These are phyloP conservation scores for Syncephalastrum monosporum DNA, from an alignment of 371 early-diverging fungal genomes.

Conservation along the genomic window DNA sequence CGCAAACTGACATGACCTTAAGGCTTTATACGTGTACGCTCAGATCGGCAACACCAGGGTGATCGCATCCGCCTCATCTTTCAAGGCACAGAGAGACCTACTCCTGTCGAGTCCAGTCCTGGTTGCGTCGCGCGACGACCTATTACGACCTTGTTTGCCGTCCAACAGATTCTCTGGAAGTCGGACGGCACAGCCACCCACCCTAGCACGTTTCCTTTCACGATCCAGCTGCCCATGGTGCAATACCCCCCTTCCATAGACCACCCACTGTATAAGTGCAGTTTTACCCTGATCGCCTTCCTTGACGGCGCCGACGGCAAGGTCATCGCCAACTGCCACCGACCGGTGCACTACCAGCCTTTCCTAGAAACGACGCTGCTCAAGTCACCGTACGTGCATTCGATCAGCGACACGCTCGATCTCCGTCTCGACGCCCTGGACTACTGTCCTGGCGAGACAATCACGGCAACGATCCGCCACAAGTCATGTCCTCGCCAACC, in stretches of 20 bases:
- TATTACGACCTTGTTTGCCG: slow-evolving; percentile 24
- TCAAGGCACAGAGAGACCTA: slow-evolving; percentile 25
- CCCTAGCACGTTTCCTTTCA: slow-evolving; percentile 29
- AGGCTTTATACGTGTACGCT: slow-evolving; percentile 17
- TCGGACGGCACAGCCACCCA: slow-evolving; percentile 17
- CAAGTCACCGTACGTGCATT: slow-evolving; percentile 23
- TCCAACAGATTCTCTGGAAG: slow-evolving; percentile 37
- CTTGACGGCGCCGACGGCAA: slow-evolving; percentile 16
- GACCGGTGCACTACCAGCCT: slow-evolving; percentile 26
- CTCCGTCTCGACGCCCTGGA: slow-evolving; percentile 22
- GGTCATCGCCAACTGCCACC: slow-evolving; percentile 7
- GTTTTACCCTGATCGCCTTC: slow-evolving; percentile 29
- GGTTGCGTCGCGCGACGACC: slow-evolving; percentile 5
- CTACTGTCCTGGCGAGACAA: slow-evolving; percentile 32
- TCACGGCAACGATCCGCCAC: slow-evolving; percentile 9
- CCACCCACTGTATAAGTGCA: slow-evolving; percentile 24
- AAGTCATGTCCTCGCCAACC: not conserved
- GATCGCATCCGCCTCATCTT: slow-evolving; percentile 28
- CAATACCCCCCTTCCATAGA: slow-evolving; percentile 40
- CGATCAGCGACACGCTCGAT: slow-evolving; percentile 4
- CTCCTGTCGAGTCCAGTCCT: slow-evolving; percentile 20
- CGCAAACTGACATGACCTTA: not conserved
- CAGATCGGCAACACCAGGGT: slow-evolving; percentile 7
- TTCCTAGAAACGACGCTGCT: slow-evolving; percentile 35
- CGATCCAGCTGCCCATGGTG: slow-evolving; percentile 40